phyloP scores from a whole-genome alignment of 1,284 basidiomycete genomes.

The Thelephora terrestris region DNA sequence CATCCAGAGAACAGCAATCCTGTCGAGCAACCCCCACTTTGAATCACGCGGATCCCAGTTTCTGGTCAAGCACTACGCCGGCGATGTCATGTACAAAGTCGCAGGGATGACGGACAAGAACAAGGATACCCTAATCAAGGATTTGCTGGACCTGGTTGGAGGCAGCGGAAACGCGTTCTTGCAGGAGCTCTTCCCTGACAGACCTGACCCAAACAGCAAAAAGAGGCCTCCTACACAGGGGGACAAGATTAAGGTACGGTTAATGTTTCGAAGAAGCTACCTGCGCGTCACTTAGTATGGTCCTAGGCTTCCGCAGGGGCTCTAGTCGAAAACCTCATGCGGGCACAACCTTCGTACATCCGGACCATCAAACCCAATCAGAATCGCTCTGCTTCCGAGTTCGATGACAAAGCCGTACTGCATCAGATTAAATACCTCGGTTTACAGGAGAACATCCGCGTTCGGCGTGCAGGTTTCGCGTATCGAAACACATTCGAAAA shows the following conservation, averaged over 20 bases:
- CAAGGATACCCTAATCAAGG: slow-evolving; percentile 95
- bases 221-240: slow-evolving; percentile 97
- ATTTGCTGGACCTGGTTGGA: slow-evolving; percentile 85
- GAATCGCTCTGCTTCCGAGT: slow-evolving; percentile 88
- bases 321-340: slow-evolving; percentile 94
- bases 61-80: slow-evolving; percentile 91
- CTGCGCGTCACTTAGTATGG: slow-evolving; percentile 5
- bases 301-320: slow-evolving; percentile 77
- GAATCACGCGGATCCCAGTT: slow-evolving; percentile 89
- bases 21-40: slow-evolving; percentile 83
- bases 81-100: slow-evolving; percentile 98
- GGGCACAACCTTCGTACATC: slow-evolving; percentile 95
- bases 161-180: slow-evolving; percentile 78
- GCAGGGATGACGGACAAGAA: slow-evolving; percentile 99
- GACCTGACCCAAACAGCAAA: slow-evolving; percentile 94
- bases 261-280: neutral
- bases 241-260: slow-evolving; percentile 87
- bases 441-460: slow-evolving; percentile 96
- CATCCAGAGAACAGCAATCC: slow-evolving; percentile 79
- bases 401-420: slow-evolving; percentile 89
- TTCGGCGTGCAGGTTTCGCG: slow-evolving; percentile 94
- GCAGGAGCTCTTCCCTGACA: slow-evolving; percentile 86
- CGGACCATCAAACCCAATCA: slow-evolving; percentile 99
- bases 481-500: slow-evolving; percentile 98
- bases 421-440: slow-evolving; percentile 99